A percentile compares a stretch with the other conserved stretches of the same genome.
Evolutionary conservation across 1,139 yeast species (phyloP).

Genomic region (Kodamaea derodonti): DNA sequence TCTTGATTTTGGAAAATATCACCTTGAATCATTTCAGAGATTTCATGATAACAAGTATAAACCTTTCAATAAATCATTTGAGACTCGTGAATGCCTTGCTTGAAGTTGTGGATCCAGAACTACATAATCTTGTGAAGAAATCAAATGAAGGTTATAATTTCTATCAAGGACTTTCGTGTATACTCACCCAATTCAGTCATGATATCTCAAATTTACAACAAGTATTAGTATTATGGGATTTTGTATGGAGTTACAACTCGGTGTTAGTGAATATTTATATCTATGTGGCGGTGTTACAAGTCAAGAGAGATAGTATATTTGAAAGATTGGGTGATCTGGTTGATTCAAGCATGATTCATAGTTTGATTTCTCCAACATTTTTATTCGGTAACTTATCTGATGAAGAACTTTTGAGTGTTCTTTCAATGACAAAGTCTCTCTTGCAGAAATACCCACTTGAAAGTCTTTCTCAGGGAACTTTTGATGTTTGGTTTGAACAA

Average conservation of each 20-base stretch:
- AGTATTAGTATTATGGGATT: conserved; percentile 60
- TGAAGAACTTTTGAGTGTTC: conserved; percentile 32
- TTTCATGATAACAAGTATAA: conserved; percentile 72
- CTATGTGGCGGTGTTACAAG: conserved; percentile 50
- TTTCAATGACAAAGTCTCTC: conserved; percentile 30
- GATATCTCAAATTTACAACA: conserved; percentile 53
- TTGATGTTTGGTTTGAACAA: conserved; percentile 33
- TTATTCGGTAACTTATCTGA: conserved; percentile 30
- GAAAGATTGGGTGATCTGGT: conserved; percentile 21
- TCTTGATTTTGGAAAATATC: conserved; percentile 50
- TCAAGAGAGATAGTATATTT: conserved; percentile 38
- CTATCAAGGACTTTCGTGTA: conserved; percentile 65
- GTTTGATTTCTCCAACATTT: conserved; percentile 31
- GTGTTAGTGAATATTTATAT: conserved; percentile 47
- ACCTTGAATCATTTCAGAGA: conserved; percentile 71
- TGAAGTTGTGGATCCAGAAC: conserved; percentile 42
- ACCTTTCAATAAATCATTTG: conserved; percentile 63
- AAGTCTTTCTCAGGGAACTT: conserved; percentile 20
- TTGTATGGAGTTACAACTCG: conserved; percentile 47
- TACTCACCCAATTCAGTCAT: conserved; percentile 78
- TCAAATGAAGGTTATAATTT: conserved; percentile 39
- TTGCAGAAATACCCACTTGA: conserved; percentile 25
- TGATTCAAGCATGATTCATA: conserved; percentile 45
- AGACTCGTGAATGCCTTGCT: conserved; percentile 62
- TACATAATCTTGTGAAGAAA: conserved; percentile 47